Evolutionary conservation across 495 filamentous ascomycete species (phyloP).

Genomic region (Penicillium pulvis): DNA sequence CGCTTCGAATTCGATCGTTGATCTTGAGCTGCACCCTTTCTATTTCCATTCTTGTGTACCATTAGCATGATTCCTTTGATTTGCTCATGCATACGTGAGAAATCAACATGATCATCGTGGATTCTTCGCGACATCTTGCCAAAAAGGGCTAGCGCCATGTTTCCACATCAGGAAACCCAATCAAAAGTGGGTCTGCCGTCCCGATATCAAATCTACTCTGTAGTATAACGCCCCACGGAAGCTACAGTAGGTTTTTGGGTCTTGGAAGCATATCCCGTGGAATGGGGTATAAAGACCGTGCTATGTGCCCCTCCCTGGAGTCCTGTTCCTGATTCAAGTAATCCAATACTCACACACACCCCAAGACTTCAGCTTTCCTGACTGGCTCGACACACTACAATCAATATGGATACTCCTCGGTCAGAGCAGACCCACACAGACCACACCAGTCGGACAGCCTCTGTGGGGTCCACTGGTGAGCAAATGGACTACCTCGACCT

Average conservation of each 20-base stretch:
- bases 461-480: slow-evolving; percentile 24
- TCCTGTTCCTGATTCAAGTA: not conserved
- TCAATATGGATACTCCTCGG: slow-evolving; percentile 11
- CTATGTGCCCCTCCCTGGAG: not conserved
- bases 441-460: slow-evolving; percentile 27
- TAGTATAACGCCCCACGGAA: slow-evolving; percentile 1
- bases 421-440: slow-evolving; percentile 1
- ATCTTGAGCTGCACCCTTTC: no score
- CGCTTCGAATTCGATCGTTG: no score
- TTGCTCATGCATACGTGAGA: not conserved
- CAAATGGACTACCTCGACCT: slow-evolving; percentile 47
- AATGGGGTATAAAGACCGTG: slow-evolving; percentile 19
- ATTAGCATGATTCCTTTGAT: not conserved
- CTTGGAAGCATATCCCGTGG: not conserved
- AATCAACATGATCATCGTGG: not conserved
- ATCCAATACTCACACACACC: not conserved
- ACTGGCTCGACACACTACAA: slow-evolving; percentile 2
- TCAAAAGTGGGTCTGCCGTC: slow-evolving; percentile 7
- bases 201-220: not conserved
- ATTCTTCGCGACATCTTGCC: slow-evolving; percentile 36
- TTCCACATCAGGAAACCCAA: slow-evolving; percentile 27
- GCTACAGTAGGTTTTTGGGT: not conserved
- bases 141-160: slow-evolving; percentile 19
- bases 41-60: no score
- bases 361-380: not conserved